Evolutionary conservation across 108 stramenopile genomes (phyloP).

Genomic region (Skeletonema menzelii): DNA sequence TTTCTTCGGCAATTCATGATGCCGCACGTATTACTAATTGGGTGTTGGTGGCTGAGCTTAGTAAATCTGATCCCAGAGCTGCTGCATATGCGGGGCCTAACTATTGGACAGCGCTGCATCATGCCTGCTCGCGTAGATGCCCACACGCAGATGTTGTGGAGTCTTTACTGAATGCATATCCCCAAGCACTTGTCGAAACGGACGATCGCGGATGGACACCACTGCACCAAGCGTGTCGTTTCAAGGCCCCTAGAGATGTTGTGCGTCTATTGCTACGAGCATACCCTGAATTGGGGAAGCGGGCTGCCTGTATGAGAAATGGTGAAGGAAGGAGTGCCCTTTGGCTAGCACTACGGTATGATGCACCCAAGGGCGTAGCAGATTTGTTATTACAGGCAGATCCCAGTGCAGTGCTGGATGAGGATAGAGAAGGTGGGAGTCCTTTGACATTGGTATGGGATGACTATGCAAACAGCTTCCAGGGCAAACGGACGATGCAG

Average conservation of each 20-base stretch:
- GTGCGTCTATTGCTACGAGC: conserved; percentile 56
- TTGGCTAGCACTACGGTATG: conserved; percentile 81
- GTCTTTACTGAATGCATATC: conserved; percentile 65
- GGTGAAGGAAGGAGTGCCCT: conserved; percentile 60
- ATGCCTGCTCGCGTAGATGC: conserved; percentile 77
- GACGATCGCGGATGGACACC: conserved; percentile 77
- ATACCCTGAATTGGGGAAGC: conserved; percentile 50
- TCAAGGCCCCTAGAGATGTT: conserved; percentile 70
- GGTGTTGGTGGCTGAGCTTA: conserved; percentile 44
- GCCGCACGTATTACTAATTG: conserved; percentile 68
- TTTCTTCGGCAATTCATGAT: conserved; percentile 64
- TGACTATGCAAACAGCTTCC: conserved; percentile 70
- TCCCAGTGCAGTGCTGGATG: conserved; percentile 71
- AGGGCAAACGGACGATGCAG: conserved; percentile 59
- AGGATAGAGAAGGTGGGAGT: conserved; percentile 70
- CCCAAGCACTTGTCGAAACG: conserved; percentile 57
- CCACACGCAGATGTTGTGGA: conserved; percentile 66
- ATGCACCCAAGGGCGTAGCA: conserved; percentile 81
- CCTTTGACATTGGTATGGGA: conserved; percentile 79
- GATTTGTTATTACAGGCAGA: conserved; percentile 63
- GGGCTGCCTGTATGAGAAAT: conserved; percentile 53
- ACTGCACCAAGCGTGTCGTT: conserved; percentile 74
- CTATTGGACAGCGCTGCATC: conserved; percentile 77
- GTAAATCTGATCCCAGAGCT: conserved; percentile 48
- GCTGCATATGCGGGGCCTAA: conserved; percentile 64